Conservation (phyloP, 2,329 filamentous ascomycete genomes). For the Aspergillus hortae region DNA sequence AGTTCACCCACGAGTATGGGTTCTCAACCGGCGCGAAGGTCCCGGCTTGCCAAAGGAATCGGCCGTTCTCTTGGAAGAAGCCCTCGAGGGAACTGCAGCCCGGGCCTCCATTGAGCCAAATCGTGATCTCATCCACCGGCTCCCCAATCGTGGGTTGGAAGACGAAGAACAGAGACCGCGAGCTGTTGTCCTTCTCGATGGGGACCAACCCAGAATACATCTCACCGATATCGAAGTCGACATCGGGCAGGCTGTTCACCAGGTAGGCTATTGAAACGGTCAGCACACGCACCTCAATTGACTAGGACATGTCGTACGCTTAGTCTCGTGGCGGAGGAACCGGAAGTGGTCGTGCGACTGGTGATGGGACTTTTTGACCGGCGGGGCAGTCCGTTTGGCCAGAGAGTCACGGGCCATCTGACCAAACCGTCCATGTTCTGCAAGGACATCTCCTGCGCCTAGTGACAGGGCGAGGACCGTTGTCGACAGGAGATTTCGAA, state of each 20-base stretch:
- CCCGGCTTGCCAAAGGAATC: constrained; percentile 68
- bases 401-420: constrained; percentile 20
- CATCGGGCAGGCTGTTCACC: constrained; percentile 65
- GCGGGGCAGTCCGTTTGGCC: constrained; percentile 16
- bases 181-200: constrained; percentile 49
- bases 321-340: constrained; percentile 23
- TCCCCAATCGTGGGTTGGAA: constrained; percentile 45
- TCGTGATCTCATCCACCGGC: constrained; percentile 42
- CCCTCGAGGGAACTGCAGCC: constrained; percentile 61
- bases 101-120: constrained; percentile 53
- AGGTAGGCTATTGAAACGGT: constrained; percentile 50
- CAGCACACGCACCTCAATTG: not conserved
- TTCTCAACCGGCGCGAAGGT: constrained; percentile 64
- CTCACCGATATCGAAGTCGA: constrained; percentile 63
- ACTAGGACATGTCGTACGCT: constrained; percentile 17
- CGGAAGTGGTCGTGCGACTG: constrained; percentile 21
- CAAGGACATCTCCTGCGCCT: constrained; percentile 16
- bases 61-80: constrained; percentile 73
- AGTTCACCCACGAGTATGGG: constrained; percentile 68
- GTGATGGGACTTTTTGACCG: constrained; percentile 6
- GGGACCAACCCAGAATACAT: constrained; percentile 51
- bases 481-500: constrained; percentile 23
- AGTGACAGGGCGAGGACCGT: constrained; percentile 20
- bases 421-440: constrained; percentile 24
- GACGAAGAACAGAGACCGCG: constrained; percentile 46